Evolutionary conservation across 2,329 filamentous ascomycete genomes (phyloP), one percentile per base, ranked within the genome.

Genomic region (Xylariaceae sp.): DNA sequence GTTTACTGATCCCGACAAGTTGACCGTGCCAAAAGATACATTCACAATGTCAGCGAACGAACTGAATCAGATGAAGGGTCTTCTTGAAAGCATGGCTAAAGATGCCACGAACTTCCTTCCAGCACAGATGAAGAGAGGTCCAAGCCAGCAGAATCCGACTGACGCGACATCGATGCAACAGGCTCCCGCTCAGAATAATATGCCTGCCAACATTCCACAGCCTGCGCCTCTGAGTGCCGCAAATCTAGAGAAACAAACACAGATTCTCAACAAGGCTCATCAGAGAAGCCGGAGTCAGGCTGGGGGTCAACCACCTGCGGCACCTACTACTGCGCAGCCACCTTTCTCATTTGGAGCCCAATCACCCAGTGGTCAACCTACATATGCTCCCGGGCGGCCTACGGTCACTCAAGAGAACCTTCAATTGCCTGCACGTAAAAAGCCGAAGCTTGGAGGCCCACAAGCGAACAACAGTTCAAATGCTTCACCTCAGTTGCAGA

Each of bases 351-450:
- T 83, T 45, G 74, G 74, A 11, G 74, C 71, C 16, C 66, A 71
- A 7, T 82, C 80, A 5, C 80, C 81, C 23, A 76, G 80, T 51
- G 80, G 79, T 11, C 75, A 77, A 45, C 80, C 80, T 2, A 71
- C 68, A 6, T 82, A 81, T 50, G 72, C 75, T 37, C n/a, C n/a
- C n/a, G 69, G 65, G 59, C 75, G 71, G 59, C 67, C 73, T 2
- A 67, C 73, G 40, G 64, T 82, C 23, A 77, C 79, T 27, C 67
- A 70, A 43, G 70, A 73, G 0, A 75, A 77, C 42, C 66, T 84
- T 29, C 72, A 77, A 41, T 65, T 82, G 19, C 81, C 80, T 5
- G 67, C 74, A 4, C 66, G 72, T 12, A 82, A 83, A 64, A 81
- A 76, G 67, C 59, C 67, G 29, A 83, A 77, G 67, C 71, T 71